Percentiles rank a stretch among this genome's conserved stretches.
phyloP scores from a whole-genome alignment of 495 filamentous ascomycete genomes.

The Lophiostoma macrostomum region DNA sequence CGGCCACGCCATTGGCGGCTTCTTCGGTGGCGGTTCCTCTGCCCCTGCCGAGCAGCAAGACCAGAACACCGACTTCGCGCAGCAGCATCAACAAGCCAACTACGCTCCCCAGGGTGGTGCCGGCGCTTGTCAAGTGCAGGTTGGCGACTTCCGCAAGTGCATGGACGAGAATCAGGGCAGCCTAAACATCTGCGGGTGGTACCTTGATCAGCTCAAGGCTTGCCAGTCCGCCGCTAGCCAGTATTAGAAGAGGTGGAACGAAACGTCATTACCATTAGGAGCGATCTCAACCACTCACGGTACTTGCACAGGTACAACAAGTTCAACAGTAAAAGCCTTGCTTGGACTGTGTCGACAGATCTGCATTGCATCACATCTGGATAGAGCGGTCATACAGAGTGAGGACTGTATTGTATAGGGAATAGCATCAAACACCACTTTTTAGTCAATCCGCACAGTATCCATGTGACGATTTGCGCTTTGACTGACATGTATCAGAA shows the following conservation, averaged over 20 bases:
- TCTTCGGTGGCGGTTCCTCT: slow-evolving; percentile 70
- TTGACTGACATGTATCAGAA: too few relatives aligned
- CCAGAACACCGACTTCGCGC: slow-evolving; percentile 46
- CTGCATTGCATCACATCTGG: too few relatives aligned
- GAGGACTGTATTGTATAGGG: too few relatives aligned
- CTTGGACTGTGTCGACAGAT: too few relatives aligned
- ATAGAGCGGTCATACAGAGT: too few relatives aligned
- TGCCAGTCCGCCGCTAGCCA: slow-evolving; percentile 87
- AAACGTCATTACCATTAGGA: too few relatives aligned
- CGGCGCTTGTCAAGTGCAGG: slow-evolving; percentile 69
- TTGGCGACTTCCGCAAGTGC: slow-evolving; percentile 85
- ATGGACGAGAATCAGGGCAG: slow-evolving; percentile 91
- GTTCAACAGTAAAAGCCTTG: too few relatives aligned
- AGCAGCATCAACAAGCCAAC: slow-evolving; percentile 39
- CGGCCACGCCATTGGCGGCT: slow-evolving; percentile 86
- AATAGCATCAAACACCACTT: too few relatives aligned
- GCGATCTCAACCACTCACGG: too few relatives aligned
- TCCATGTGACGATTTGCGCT: too few relatives aligned
- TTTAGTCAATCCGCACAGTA: too few relatives aligned
- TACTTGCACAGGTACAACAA: too few relatives aligned
- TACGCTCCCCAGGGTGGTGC: slow-evolving; percentile 49
- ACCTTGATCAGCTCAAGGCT: slow-evolving; percentile 94
- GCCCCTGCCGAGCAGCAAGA: slow-evolving; percentile 50
- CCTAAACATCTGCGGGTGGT: slow-evolving; percentile 96
- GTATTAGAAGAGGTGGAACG: slow-evolving; percentile 74